Evolutionary conservation across 139 green algal genomes (phyloP).

Genomic region (Tetraselmis chui): DNA sequence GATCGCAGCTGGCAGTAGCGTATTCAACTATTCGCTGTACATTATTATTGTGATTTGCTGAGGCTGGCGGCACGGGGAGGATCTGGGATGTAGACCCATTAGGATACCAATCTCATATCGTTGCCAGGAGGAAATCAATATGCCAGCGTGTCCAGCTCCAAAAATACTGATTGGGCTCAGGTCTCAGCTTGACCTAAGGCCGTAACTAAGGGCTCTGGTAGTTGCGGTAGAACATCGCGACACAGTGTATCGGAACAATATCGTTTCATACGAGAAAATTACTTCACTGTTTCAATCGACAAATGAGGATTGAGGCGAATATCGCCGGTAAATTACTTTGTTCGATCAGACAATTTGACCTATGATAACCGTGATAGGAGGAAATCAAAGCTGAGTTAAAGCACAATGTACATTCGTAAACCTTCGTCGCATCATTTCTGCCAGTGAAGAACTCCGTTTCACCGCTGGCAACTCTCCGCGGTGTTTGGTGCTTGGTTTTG

Average conservation of each 20-base stretch:
- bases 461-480: too few species aligned
- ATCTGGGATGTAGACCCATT: background rate
- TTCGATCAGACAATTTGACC: too few species aligned
- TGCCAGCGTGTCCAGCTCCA: background rate
- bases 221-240: background rate
- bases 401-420: background rate
- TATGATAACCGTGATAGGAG: too few species aligned
- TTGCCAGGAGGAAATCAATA: too few species aligned
- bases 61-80: background rate
- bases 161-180: background rate
- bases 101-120: background rate
- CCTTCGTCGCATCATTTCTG: background rate
- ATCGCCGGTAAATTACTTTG: too few species aligned
- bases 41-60: background rate
- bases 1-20: background rate
- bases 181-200: background rate
- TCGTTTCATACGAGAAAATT: too few species aligned
- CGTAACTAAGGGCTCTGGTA: background rate
- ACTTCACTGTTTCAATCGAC: too few species aligned
- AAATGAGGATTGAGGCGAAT: too few species aligned
- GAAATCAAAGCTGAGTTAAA: too few species aligned
- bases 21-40: background rate
- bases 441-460: background rate
- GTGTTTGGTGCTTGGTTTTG: background rate
- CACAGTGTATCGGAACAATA: background rate